Evolutionary conservation across 208 protist genomes (phyloP), one percentile per base, ranked within the genome.

Genomic region (Acanthamoeba sp.): DNA sequence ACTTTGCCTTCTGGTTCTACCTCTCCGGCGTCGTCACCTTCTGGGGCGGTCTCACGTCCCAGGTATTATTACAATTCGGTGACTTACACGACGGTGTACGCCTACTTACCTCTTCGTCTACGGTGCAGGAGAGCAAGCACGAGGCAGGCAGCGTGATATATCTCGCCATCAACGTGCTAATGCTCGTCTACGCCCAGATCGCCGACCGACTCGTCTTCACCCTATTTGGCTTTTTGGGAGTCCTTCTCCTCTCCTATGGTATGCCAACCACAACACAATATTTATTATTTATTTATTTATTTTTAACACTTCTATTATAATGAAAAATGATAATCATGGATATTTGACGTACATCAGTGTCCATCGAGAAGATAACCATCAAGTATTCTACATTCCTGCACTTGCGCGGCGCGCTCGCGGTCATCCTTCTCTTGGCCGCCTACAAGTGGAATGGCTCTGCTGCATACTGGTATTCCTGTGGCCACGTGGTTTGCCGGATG

Each of bases 1-100:
- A 69, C 62, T 69, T 69, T 32, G 62, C 62, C 62, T 69, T 69
- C 62, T 69, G 62, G 62, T 69, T 69, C 62, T 69, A 69, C 29
- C 62, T 69, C 24, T 9, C n/a, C 62, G 62, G 62, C 2, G n/a
- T 69, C 62, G n/a, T 69, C 62, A 69, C 62, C 62, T 69, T 69
- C 62, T 69, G 62, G 62, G 0, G 9, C 62, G 62, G 62, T 4
- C 62, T 69, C 62, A 69, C 62, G 7, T 22, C 20, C 24, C 62
- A 69, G 62, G 62, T 69, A 69, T 22, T 69, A 12, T 22, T 3
- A 12, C 62, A n/a, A n/a, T n/a, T n/a, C n/a, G n/a, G n/a, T n/a
- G n/a, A n/a, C n/a, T n/a, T n/a, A n/a, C n/a, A n/a, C n/a, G n/a
- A n/a, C n/a, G n/a, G 22, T 62, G 55, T 62, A 27, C 55, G 12